A percentile compares a stretch with the other conserved stretches of the same genome.
Conservation (phyloP, 192 early-diverging fungal species). For the Thamnidium elegans region DNA sequence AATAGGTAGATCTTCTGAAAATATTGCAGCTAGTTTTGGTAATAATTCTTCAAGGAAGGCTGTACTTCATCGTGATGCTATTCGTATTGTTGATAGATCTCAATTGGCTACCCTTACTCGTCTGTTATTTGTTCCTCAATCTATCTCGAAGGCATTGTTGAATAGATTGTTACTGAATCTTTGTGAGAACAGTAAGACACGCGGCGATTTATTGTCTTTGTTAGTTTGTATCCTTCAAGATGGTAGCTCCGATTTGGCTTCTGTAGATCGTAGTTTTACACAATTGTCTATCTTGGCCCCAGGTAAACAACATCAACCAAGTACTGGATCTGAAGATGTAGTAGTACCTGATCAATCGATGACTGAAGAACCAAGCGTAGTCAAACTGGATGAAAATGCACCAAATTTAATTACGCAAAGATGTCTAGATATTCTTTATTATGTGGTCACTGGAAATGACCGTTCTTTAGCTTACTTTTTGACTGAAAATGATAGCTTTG, state of each 20-base stretch:
- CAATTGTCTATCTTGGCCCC: constrained; percentile 60
- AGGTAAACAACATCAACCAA: constrained; percentile 36
- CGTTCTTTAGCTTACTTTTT: constrained; percentile 76
- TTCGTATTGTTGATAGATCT: constrained; percentile 67
- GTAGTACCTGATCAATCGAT: background rate
- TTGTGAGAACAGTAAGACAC: constrained; percentile 85
- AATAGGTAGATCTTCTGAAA: too few relatives aligned
- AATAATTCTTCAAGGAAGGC: too few relatives aligned
- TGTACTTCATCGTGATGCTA: too few relatives aligned
- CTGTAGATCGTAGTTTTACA: constrained; percentile 73
- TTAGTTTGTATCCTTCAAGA: constrained; percentile 86
- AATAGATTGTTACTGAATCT: constrained; percentile 74
- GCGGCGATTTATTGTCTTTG: constrained; percentile 81
- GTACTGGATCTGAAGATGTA: constrained; percentile 2
- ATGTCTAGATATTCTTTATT: constrained; percentile 79
- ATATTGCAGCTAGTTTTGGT: too few relatives aligned
- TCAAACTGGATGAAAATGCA: constrained; percentile 53
- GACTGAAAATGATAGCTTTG: constrained; percentile 62
- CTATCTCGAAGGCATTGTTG: constrained; percentile 60
- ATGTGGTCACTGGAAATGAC: constrained; percentile 76
- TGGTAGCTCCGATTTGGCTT: constrained; percentile 71
- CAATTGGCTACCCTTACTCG: constrained; percentile 81
- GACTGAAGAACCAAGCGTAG: background rate
- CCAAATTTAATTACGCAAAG: constrained; percentile 90
- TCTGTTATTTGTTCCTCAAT: constrained; percentile 87